These are phyloP conservation scores for Leptomonas seymouri DNA, from an alignment of 208 protist genomes.

Conservation along the genomic window DNA sequence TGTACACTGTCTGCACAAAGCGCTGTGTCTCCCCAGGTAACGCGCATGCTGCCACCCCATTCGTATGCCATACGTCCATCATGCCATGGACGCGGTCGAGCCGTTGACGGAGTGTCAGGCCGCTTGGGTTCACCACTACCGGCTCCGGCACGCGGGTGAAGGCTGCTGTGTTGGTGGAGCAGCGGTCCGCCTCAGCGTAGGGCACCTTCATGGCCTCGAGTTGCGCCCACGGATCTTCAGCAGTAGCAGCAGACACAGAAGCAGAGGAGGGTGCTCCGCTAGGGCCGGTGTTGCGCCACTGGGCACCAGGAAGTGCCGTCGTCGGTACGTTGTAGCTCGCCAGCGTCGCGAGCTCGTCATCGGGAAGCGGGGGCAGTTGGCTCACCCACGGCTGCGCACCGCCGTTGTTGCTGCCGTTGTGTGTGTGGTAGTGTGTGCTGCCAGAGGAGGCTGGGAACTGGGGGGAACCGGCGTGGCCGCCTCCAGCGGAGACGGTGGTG, in stretches of 20 bases:
- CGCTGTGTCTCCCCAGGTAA: conserved; percentile 43
- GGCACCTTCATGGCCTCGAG: conserved; percentile 63
- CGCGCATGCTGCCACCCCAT: conserved; percentile 39
- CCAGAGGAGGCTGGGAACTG: neutral
- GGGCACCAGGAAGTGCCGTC: conserved; percentile 20
- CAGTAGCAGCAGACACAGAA: neutral
- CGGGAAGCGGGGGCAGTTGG: conserved; percentile 50
- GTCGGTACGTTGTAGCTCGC: conserved; percentile 57
- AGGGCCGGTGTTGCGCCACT: neutral
- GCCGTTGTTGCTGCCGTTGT: neutral
- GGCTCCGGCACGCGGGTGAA: conserved; percentile 37
- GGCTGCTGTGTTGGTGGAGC: conserved; percentile 14
- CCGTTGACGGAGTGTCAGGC: conserved; percentile 51
- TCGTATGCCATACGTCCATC: conserved; percentile 63
- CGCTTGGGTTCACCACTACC: conserved; percentile 58
- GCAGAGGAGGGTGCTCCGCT: neutral
- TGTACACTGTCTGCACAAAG: conserved; percentile 52
- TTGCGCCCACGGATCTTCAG: conserved; percentile 43
- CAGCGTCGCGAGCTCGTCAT: conserved; percentile 59
- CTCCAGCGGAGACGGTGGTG: conserved; percentile 5
- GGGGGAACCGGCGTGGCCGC: neutral
- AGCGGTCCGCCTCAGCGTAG: conserved; percentile 20
- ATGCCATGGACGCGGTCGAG: conserved; percentile 46
- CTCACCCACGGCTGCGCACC: conserved; percentile 27
- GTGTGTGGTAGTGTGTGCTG: conserved; percentile 8